Conservation (phyloP, 139 green algal genomes). For the Chara braunii region DNA sequence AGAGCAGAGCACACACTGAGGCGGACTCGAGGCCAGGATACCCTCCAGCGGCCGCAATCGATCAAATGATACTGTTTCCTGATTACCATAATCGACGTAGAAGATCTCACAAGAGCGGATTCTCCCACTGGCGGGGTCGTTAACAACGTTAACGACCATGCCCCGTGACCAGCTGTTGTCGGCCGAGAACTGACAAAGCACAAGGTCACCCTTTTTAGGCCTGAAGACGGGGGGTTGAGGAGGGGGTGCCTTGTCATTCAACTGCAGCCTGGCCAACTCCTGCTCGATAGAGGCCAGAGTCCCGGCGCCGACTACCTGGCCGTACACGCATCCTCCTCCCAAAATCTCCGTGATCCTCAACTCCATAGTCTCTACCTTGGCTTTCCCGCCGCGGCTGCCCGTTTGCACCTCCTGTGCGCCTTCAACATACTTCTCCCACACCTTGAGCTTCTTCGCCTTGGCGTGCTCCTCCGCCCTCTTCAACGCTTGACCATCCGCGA, state of each 20-base stretch:
- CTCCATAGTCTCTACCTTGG: slow-evolving; percentile 8
- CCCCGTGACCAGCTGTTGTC: slow-evolving; percentile 34
- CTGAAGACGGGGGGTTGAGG: slow-evolving; percentile 3
- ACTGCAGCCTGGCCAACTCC: slow-evolving; percentile 19
- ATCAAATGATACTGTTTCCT: slow-evolving; percentile 47
- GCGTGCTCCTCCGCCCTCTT: slow-evolving; percentile 60
- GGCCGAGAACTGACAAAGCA: slow-evolving; percentile 25
- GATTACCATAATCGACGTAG: slow-evolving; percentile 93
- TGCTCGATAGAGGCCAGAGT: slow-evolving; percentile 12
- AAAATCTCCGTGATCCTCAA: slow-evolving; percentile 79
- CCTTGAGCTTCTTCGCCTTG: slow-evolving; percentile 57
- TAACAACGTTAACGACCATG: slow-evolving; percentile 6
- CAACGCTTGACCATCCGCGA: slow-evolving; percentile 49
- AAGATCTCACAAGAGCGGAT: slow-evolving; percentile 35
- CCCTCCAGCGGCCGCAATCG: slow-evolving; percentile 13
- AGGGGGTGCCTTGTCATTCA: slow-evolving; percentile 8
- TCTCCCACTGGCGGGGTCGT: neutral
- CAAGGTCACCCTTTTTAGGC: slow-evolving; percentile 36
- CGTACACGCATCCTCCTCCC: slow-evolving; percentile 64
- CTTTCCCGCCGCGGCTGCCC: slow-evolving; percentile 49
- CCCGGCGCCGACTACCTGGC: slow-evolving; percentile 45
- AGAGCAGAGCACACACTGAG: slow-evolving; percentile 13
- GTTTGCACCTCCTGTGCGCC: neutral
- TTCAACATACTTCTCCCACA: slow-evolving; percentile 30
- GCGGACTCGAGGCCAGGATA: neutral